phyloP scores from a whole-genome alignment of 202 grass and related monocot species.

The Brachypodium distachyon region DNA sequence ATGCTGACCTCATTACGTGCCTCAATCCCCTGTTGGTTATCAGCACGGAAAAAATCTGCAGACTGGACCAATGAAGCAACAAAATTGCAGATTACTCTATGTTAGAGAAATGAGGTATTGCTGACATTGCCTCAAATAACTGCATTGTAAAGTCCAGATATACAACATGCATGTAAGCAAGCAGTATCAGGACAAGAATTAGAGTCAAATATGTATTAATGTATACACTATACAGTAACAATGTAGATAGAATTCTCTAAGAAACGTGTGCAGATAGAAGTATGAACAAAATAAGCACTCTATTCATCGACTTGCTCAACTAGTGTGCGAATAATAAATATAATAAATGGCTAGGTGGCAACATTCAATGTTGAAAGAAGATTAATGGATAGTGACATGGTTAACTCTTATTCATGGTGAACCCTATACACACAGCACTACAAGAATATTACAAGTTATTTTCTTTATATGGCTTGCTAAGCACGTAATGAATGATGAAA shows the following conservation, averaged over 20 bases:
- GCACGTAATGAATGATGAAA: neutral
- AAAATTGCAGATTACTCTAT: slow-evolving; percentile 12
- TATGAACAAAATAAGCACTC: neutral
- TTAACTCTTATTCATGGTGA: no score
- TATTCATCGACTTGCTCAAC: slow-evolving; percentile 10
- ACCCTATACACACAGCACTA: neutral
- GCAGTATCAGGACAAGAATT: neutral
- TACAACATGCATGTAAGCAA: neutral
- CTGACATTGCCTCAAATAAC: slow-evolving; percentile 5
- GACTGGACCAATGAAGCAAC: slow-evolving; percentile 39
- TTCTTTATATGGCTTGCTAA: neutral
- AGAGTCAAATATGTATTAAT: neutral
- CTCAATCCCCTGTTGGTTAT: slow-evolving; percentile 91
- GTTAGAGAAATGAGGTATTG: neutral
- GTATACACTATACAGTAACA: slow-evolving; percentile 13
- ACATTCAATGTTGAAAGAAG: neutral
- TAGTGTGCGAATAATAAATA: neutral
- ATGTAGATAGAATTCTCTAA: slow-evolving; percentile 1
- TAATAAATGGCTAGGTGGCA: neutral
- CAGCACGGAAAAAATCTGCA: slow-evolving; percentile 93
- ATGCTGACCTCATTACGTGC: slow-evolving; percentile 91
- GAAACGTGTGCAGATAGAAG: no score
- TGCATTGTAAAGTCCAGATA: neutral
- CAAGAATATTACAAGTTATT: neutral
- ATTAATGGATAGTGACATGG: neutral